A percentile compares a stretch with the other conserved stretches of the same genome.
phyloP scores from a whole-genome alignment of 2,329 filamentous ascomycete genomes.

The Metarhizium humberi region DNA sequence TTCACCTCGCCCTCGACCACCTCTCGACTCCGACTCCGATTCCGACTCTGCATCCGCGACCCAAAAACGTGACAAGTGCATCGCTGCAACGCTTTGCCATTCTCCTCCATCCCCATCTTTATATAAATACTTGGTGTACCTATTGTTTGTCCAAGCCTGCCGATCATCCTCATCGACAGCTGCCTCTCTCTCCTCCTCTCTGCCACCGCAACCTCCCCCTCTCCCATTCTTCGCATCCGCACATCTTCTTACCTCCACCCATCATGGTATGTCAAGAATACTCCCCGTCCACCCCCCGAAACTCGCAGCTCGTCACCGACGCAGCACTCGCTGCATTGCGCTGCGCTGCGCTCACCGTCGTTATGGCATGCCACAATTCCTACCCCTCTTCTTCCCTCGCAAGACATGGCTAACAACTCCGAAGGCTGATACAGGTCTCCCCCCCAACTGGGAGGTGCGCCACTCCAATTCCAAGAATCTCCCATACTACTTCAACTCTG shows the following conservation, averaged over 20 bases:
- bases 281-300: constrained; percentile 1
- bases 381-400: not conserved
- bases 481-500: constrained; percentile 94
- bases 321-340: constrained; percentile 5
- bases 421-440: constrained; percentile 69
- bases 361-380: constrained; percentile 4
- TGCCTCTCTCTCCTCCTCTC: not conserved
- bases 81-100: not conserved
- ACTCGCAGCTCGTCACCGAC: constrained; percentile 5
- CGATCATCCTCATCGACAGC: not conserved
- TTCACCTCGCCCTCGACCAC: not conserved
- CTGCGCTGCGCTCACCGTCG: constrained; percentile 5
- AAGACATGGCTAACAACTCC: not conserved
- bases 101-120: not conserved
- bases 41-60: not conserved
- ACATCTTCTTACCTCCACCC: not conserved
- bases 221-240: not conserved
- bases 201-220: not conserved
- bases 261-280: constrained; percentile 8
- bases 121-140: not conserved
- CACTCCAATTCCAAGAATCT: constrained; percentile 98
- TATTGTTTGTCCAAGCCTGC: not conserved
- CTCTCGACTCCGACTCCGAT: not conserved
- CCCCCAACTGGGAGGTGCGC: constrained; percentile 86
- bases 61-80: not conserved